Evolutionary conservation across 495 filamentous ascomycete genomes (phyloP).

Genomic region (Aspergillus egyptiacus): DNA sequence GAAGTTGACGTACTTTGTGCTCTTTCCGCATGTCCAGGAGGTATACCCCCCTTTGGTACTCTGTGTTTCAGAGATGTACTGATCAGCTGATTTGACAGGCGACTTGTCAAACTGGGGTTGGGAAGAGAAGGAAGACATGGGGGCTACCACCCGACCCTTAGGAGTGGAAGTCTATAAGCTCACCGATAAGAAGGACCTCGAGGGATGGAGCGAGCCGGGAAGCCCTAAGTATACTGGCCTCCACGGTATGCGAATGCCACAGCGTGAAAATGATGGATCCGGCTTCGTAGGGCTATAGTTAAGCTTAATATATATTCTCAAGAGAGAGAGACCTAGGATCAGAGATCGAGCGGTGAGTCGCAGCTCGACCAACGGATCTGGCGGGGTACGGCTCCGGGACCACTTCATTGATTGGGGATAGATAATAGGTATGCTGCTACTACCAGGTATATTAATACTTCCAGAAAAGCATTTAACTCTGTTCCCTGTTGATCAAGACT

Average conservation of each 20-base stretch:
- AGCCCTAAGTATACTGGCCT: slow-evolving; percentile 55
- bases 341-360: too few relatives aligned
- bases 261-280: slow-evolving; percentile 23
- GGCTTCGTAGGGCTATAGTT: slow-evolving; percentile 30
- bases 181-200: slow-evolving; percentile 41
- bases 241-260: slow-evolving; percentile 57
- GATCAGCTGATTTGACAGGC: slow-evolving; percentile 43
- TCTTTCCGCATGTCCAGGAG: slow-evolving; percentile 56
- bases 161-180: slow-evolving; percentile 65
- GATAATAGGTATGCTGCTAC: too few relatives aligned
- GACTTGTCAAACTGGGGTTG: slow-evolving; percentile 74
- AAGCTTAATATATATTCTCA: too few relatives aligned
- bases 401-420: too few relatives aligned
- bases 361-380: too few relatives aligned
- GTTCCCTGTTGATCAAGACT: too few relatives aligned
- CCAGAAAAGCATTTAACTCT: too few relatives aligned
- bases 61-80: neutral
- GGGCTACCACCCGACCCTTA: slow-evolving; percentile 65
- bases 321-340: too few relatives aligned
- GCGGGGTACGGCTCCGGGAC: too few relatives aligned
- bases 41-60: slow-evolving; percentile 19
- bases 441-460: too few relatives aligned
- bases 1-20: slow-evolving; percentile 72
- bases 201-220: slow-evolving; percentile 56
- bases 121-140: slow-evolving; percentile 63